A percentile compares a stretch with the other conserved stretches of the same genome.
Evolutionary conservation across 176 grass and related monocot genomes (phyloP).

Genomic region (Cocos nucifera): DNA sequence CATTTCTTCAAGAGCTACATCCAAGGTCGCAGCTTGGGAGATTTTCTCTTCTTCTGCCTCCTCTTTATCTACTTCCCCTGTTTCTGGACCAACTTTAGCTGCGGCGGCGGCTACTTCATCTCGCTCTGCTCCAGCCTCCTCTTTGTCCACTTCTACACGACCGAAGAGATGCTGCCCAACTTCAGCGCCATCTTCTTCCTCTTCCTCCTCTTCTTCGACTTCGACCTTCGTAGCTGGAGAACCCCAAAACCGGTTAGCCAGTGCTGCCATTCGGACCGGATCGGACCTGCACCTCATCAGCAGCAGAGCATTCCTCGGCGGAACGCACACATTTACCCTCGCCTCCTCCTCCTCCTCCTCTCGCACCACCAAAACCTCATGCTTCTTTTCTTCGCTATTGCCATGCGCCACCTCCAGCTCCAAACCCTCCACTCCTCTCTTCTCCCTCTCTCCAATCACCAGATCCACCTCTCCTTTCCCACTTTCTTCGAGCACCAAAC

Average conservation of each 20-base stretch:
- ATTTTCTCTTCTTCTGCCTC: conserved; percentile 24
- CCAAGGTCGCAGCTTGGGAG: conserved; percentile 13
- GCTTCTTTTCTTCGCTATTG: conserved; percentile 47
- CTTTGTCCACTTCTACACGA: neutral
- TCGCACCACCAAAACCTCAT: conserved; percentile 63
- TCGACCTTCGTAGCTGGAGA: conserved; percentile 51
- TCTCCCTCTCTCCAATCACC: conserved; percentile 38
- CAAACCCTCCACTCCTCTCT: conserved; percentile 12
- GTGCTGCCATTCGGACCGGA: conserved; percentile 78
- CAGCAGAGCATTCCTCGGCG: conserved; percentile 78
- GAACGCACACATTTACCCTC: conserved; percentile 79
- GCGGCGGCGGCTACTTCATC: conserved; percentile 24
- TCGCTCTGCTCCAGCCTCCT: neutral
- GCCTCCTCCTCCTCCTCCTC: conserved; percentile 46
- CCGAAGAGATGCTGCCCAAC: conserved; percentile 1
- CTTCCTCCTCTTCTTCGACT: conserved; percentile 30
- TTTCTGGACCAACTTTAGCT: neutral
- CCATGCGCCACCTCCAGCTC: conserved; percentile 20
- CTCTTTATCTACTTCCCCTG: conserved; percentile 16
- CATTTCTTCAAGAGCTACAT: conserved; percentile 3
- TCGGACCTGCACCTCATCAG: conserved; percentile 94
- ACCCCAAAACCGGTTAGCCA: conserved; percentile 64
- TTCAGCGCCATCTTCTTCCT: conserved; percentile 1
- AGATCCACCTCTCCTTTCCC: conserved; percentile 40
- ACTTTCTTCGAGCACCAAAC: conserved; percentile 35